phyloP scores from a whole-genome alignment of 2,329 filamentous ascomycete genomes.

The Trichoderma harzianum region DNA sequence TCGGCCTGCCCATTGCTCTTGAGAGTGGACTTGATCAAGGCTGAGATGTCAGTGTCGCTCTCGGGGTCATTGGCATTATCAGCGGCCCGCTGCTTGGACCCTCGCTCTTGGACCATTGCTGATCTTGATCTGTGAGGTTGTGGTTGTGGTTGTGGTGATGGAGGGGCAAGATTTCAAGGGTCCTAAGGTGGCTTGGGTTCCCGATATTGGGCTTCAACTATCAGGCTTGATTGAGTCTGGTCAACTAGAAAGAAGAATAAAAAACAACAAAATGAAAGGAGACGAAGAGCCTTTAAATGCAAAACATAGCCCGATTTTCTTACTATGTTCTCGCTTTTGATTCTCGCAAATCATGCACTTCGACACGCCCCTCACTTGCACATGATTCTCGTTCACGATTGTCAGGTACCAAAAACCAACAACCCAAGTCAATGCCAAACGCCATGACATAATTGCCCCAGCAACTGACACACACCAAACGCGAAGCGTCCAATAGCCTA shows the following conservation, averaged over 20 bases:
- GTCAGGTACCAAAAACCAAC: constrained; percentile 16
- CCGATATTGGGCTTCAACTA: neutral
- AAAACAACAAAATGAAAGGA: constrained; percentile 19
- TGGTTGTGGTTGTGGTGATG: neutral
- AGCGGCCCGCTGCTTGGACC: constrained; percentile 42
- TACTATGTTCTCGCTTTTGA: constrained; percentile 20
- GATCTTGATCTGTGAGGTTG: neutral
- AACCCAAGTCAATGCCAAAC: constrained; percentile 1
- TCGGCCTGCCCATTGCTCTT: constrained; percentile 25
- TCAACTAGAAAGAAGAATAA: constrained; percentile 21
- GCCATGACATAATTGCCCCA: constrained; percentile 31
- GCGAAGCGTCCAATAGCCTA: neutral
- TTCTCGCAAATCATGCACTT: constrained; percentile 22
- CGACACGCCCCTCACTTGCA: constrained; percentile 11
- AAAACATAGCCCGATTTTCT: constrained; percentile 33
- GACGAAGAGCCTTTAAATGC: constrained; percentile 31
- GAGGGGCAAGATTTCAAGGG: constrained; percentile 4
- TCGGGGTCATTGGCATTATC: constrained; percentile 33
- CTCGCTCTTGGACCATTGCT: constrained; percentile 50
- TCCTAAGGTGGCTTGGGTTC: neutral
- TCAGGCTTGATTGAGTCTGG: neutral
- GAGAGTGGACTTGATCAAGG: constrained; percentile 30
- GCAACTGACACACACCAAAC: constrained; percentile 25
- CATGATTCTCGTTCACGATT: constrained; percentile 22
- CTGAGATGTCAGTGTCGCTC: constrained; percentile 34